Evolutionary conservation across 1,284 basidiomycete genomes (phyloP).

Genomic region (Tilletia walkeri): DNA sequence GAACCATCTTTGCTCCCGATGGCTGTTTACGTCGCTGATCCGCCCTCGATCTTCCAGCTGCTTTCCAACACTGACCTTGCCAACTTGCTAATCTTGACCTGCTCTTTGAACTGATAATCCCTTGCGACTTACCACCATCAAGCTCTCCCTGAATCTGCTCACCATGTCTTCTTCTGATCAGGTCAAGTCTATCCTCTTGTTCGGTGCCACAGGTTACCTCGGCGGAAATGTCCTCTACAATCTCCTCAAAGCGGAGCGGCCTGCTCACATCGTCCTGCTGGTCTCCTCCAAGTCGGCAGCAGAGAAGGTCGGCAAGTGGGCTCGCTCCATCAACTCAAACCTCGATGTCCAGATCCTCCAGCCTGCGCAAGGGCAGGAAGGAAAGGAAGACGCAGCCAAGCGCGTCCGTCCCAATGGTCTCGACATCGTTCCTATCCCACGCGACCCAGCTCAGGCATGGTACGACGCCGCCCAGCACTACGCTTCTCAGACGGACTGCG

Average conservation of each 20-base stretch:
- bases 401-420: conserved; percentile 4
- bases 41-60: too few relatives aligned
- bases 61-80: too few relatives aligned
- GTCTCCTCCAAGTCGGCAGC: conserved; percentile 11
- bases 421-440: conserved; percentile 14
- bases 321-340: neutral
- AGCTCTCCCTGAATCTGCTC: too few relatives aligned
- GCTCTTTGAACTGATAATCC: too few relatives aligned
- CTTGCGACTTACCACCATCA: too few relatives aligned
- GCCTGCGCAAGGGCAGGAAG: neutral
- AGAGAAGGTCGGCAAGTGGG: neutral
- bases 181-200: conserved; percentile 19
- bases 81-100: too few relatives aligned
- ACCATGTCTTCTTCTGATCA: too few relatives aligned
- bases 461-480: conserved; percentile 18
- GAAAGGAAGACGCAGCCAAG: neutral
- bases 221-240: conserved; percentile 21
- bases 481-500: conserved; percentile 12
- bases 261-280: neutral
- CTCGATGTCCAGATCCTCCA: conserved; percentile 5
- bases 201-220: conserved; percentile 25
- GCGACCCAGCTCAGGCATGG: conserved; percentile 6
- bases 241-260: conserved; percentile 6
- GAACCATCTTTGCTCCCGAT: too few relatives aligned
- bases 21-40: too few relatives aligned